phyloP scores from a whole-genome alignment of 116 monocot species.

The Cymodocea nodosa region DNA sequence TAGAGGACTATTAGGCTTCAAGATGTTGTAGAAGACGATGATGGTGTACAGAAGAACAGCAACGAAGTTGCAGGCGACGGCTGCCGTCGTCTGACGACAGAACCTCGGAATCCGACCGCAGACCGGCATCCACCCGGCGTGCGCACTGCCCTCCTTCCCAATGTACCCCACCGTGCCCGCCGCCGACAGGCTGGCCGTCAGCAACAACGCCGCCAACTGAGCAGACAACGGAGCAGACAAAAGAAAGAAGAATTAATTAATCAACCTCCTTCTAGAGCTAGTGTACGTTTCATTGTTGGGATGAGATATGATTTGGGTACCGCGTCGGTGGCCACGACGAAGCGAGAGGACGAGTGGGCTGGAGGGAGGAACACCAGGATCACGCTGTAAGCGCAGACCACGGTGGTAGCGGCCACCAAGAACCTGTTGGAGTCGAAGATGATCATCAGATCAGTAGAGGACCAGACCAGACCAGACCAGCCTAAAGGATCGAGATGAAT shows the following conservation, averaged over 20 bases:
- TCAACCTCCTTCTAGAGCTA: too few relatives aligned
- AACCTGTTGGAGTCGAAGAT: too few relatives aligned
- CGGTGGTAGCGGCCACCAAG: too few relatives aligned
- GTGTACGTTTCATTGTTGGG: neutral
- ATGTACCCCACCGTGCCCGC: slow-evolving; percentile 30
- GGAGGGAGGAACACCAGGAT: too few relatives aligned
- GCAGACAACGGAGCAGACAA: neutral
- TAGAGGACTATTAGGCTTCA: neutral
- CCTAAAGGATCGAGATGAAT: neutral
- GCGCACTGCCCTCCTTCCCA: slow-evolving; percentile 38
- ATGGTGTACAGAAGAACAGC: slow-evolving; percentile 6
- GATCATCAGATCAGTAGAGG: too few relatives aligned
- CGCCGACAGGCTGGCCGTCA: slow-evolving; percentile 38
- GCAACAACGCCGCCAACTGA: slow-evolving; percentile 44
- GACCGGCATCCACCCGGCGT: slow-evolving; percentile 22
- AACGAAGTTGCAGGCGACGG: slow-evolving; percentile 5
- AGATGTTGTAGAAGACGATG: slow-evolving; percentile 13
- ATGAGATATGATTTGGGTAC: neutral
- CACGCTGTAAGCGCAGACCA: too few relatives aligned
- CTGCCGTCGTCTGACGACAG: slow-evolving; percentile 5
- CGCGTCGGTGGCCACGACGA: too few relatives aligned
- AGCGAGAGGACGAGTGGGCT: too few relatives aligned
- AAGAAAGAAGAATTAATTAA: neutral
- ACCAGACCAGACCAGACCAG: too few relatives aligned
- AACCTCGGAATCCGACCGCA: slow-evolving; percentile 13